Conservation (phyloP, 306 rosid species). For the Medicago arabica region DNA sequence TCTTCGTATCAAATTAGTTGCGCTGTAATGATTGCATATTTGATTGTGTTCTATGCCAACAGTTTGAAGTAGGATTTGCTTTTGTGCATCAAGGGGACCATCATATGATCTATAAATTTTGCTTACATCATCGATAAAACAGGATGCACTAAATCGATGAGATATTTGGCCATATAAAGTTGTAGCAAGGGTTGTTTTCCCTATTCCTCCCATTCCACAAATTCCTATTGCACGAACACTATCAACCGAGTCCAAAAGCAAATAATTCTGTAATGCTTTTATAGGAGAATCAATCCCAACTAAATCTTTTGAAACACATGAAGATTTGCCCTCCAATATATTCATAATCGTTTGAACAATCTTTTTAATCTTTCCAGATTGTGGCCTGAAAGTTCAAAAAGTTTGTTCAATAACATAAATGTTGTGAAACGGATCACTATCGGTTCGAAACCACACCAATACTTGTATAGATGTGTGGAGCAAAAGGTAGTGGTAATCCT, state of each 20-base stretch:
- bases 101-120: background rate
- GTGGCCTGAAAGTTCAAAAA: background rate
- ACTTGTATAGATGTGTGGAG: too few species aligned
- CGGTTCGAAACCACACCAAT: too few species aligned
- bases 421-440: too few species aligned
- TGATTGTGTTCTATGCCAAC: background rate
- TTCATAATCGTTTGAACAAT: background rate
- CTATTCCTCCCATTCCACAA: constrained; percentile 42
- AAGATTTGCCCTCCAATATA: background rate
- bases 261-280: constrained; percentile 19
- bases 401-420: background rate
- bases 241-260: background rate
- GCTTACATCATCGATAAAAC: constrained; percentile 31
- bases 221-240: constrained; percentile 33
- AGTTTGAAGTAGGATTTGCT: constrained; percentile 5
- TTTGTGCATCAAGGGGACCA: background rate
- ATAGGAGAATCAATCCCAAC: constrained; percentile 38
- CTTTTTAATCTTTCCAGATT: background rate
- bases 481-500: too few species aligned
- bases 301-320: constrained; percentile 18
- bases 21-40: background rate
- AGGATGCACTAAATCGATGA: background rate
- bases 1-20: background rate
- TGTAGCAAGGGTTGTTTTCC: constrained; percentile 33
- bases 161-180: constrained; percentile 1